A percentile compares a stretch with the other conserved stretches of the same genome.
Conservation (phyloP, 2,329 filamentous ascomycete genomes). For the Tothia fuscella region DNA sequence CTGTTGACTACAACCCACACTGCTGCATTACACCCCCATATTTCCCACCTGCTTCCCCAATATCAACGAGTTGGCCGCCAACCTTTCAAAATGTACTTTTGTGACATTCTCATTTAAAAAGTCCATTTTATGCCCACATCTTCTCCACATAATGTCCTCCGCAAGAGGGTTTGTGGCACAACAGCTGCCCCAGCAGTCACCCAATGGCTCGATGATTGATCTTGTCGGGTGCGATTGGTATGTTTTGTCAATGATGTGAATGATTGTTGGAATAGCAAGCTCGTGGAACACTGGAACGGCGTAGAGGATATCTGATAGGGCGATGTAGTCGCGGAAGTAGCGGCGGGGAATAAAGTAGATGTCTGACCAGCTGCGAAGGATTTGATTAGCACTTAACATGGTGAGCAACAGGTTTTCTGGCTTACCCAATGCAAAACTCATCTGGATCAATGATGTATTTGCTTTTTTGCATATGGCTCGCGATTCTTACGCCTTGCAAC, state of each 20-base stretch:
- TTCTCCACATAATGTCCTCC: not conserved
- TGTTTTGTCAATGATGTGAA: slow-evolving; percentile 21
- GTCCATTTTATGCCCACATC: not conserved
- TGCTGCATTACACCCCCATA: too few species aligned
- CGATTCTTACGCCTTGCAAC: not conserved
- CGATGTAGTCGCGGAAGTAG: slow-evolving; percentile 22
- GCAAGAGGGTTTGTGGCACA: not conserved
- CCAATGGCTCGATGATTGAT: not conserved
- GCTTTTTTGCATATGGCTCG: slow-evolving; percentile 9
- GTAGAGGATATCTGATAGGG: slow-evolving; percentile 17
- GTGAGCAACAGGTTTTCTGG: too few species aligned
- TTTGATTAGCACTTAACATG: not conserved
- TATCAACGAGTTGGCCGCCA: too few species aligned
- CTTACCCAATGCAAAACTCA: slow-evolving; percentile 19
- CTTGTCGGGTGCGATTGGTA: slow-evolving; percentile 9
- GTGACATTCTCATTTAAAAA: too few species aligned
- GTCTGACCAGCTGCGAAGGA: slow-evolving; percentile 20
- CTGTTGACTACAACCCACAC: too few species aligned
- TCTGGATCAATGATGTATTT: slow-evolving; percentile 15
- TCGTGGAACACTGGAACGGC: slow-evolving; percentile 20
- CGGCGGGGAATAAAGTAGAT: slow-evolving; percentile 24
- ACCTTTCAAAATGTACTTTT: too few species aligned
- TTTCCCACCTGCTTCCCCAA: too few species aligned
- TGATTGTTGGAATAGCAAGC: slow-evolving; percentile 22
- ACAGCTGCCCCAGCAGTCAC: slow-evolving; percentile 4